Evolutionary conservation across 2,329 filamentous ascomycete species (phyloP).

Genomic region (Fusarium sacchari): DNA sequence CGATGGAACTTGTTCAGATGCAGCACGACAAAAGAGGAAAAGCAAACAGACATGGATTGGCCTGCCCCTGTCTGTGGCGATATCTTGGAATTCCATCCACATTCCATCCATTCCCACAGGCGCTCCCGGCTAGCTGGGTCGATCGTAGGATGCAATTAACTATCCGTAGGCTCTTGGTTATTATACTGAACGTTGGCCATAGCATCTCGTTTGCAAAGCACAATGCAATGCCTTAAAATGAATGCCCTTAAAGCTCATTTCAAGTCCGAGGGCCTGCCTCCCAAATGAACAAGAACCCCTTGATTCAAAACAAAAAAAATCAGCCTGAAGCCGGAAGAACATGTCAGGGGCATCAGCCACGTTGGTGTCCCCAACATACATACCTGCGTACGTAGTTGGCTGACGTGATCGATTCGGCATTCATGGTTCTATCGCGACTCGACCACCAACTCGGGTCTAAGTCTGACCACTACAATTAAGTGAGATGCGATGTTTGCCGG

Average conservation of each 20-base stretch:
- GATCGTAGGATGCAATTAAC: slow-evolving; percentile 15
- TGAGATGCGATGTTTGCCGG: neutral
- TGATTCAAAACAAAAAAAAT: neutral
- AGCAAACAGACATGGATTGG: slow-evolving; percentile 8
- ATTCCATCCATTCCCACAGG: slow-evolving; percentile 24
- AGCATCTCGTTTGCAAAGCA: neutral
- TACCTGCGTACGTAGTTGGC: slow-evolving; percentile 17
- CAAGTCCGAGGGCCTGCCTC: neutral
- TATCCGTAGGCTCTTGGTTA: neutral
- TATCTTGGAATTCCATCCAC: slow-evolving; percentile 31
- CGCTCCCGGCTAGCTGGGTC: slow-evolving; percentile 26
- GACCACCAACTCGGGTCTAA: slow-evolving; percentile 13
- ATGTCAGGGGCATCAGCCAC: slow-evolving; percentile 1
- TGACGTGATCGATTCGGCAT: slow-evolving; percentile 33
- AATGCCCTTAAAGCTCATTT: neutral
- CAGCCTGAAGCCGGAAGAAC: neutral
- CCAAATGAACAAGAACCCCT: neutral
- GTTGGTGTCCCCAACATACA: neutral
- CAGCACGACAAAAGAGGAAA: slow-evolving; percentile 19
- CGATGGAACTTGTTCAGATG: slow-evolving; percentile 6
- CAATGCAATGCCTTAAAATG: neutral
- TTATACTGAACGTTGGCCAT: neutral
- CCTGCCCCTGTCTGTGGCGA: slow-evolving; percentile 32
- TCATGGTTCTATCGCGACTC: slow-evolving; percentile 2
- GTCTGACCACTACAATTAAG: neutral